Conservation (phyloP, 1,284 basidiomycete species). For the Ustilago sp. region DNA sequence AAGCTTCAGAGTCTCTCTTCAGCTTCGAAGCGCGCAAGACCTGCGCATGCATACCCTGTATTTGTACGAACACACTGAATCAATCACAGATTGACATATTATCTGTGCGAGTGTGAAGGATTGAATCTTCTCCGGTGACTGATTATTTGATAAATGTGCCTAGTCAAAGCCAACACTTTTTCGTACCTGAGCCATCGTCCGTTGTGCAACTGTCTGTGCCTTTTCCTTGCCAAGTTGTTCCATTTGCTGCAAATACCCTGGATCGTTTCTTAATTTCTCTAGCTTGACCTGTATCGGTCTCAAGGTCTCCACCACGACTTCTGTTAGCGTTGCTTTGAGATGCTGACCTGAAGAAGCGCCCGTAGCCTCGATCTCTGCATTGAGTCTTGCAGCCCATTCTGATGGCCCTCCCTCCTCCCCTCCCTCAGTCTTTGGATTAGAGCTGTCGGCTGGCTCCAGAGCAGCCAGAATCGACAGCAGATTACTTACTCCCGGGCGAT, state of each 20-base stretch:
- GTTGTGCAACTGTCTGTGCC: conserved; percentile 76
- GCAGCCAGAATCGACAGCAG: conserved; percentile 76
- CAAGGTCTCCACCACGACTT: conserved; percentile 80
- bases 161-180: conserved; percentile 75
- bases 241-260: conserved; percentile 76
- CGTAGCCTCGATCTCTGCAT: conserved; percentile 51
- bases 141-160: neutral
- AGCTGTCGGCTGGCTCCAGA: conserved; percentile 69
- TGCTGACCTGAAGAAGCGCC: conserved; percentile 75
- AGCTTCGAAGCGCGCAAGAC: neutral
- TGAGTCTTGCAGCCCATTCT: conserved; percentile 72
- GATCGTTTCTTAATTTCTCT: conserved; percentile 76
- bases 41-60: conserved; percentile 34
- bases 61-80: conserved; percentile 16
- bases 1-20: neutral
- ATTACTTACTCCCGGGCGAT: conserved; percentile 85
- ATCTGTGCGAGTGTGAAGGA: neutral
- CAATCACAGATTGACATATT: neutral
- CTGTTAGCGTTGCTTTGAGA: conserved; percentile 80
- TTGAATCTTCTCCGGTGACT: neutral
- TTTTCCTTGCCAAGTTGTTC: conserved; percentile 77
- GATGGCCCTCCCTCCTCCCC: conserved; percentile 22
- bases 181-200: conserved; percentile 79
- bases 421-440: neutral
- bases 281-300: conserved; percentile 79